Percentiles rank a stretch among this genome's conserved stretches.
phyloP scores from a whole-genome alignment of 352 stramenopile species.

The Phytophthora meadii region DNA sequence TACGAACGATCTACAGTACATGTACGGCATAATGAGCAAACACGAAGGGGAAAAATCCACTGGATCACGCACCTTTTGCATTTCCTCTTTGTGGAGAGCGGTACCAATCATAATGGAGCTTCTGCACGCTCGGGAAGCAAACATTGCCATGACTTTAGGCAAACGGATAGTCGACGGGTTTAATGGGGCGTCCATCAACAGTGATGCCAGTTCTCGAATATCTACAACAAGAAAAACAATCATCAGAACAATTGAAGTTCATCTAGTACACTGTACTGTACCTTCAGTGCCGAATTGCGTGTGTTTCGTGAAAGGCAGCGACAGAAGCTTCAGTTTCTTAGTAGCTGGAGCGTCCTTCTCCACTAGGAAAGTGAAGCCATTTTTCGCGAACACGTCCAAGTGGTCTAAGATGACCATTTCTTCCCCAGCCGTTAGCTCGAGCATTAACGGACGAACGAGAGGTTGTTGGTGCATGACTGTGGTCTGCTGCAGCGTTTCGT shows the following conservation, averaged over 20 bases:
- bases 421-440: constrained; percentile 94
- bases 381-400: constrained; percentile 93
- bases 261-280: constrained; percentile 19
- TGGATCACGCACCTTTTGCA: constrained; percentile 78
- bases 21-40: constrained; percentile 1
- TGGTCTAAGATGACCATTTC: constrained; percentile 96
- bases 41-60: not conserved
- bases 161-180: constrained; percentile 78
- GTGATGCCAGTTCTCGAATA: constrained; percentile 87
- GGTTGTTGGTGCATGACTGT: constrained; percentile 96
- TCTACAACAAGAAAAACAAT: constrained; percentile 46
- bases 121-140: constrained; percentile 95
- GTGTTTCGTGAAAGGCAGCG: constrained; percentile 89
- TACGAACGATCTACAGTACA: constrained; percentile 79
- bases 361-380: constrained; percentile 92
- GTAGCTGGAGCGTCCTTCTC: constrained; percentile 55
- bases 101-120: constrained; percentile 98
- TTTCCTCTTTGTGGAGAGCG: constrained; percentile 91
- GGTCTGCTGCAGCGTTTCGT: constrained; percentile 73
- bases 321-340: constrained; percentile 74
- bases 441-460: constrained; percentile 90
- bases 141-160: constrained; percentile 96
- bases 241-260: no score
- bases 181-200: constrained; percentile 73
- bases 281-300: constrained; percentile 87